These are phyloP conservation scores for Claviceps sp. DNA, from an alignment of 2,329 filamentous ascomycete genomes.

Conservation along the genomic window DNA sequence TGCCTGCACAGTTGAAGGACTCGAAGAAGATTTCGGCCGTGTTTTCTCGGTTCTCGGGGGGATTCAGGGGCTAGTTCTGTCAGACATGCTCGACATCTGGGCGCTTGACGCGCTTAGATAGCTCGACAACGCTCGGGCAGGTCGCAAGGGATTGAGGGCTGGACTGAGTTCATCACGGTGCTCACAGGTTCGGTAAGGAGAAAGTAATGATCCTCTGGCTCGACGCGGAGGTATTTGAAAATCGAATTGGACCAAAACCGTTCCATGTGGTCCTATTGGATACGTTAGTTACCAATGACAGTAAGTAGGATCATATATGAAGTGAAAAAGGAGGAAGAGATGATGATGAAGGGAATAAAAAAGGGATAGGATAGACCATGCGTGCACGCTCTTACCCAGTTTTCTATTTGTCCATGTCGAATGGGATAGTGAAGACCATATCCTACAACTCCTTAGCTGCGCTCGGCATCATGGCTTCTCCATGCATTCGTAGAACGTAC, in stretches of 20 bases:
- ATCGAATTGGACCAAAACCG: conserved; percentile 99
- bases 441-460: conserved; percentile 33
- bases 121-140: not conserved
- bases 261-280: conserved; percentile 87
- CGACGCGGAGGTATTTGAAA: conserved; percentile 97
- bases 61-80: conserved; percentile 66
- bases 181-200: conserved; percentile 89
- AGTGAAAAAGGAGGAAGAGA: not conserved
- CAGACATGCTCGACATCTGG: not conserved
- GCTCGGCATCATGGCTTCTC: not conserved
- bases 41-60: conserved; percentile 96
- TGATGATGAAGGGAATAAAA: not conserved
- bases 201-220: conserved; percentile 98
- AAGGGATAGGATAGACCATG: too few relatives aligned
- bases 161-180: not conserved
- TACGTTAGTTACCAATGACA: conserved; percentile 10
- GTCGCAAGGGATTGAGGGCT: not conserved
- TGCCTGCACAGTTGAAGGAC: conserved; percentile 96
- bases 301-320: too few relatives aligned
- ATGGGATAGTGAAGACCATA: conserved; percentile 98
- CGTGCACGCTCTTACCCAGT: conserved; percentile 57
- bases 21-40: conserved; percentile 99
- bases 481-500: conserved; percentile 28
- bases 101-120: too few relatives aligned
- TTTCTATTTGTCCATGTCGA: conserved; percentile 94